Conservation (phyloP, 2,329 filamentous ascomycete species). For the Lecanicillium sp. region DNA sequence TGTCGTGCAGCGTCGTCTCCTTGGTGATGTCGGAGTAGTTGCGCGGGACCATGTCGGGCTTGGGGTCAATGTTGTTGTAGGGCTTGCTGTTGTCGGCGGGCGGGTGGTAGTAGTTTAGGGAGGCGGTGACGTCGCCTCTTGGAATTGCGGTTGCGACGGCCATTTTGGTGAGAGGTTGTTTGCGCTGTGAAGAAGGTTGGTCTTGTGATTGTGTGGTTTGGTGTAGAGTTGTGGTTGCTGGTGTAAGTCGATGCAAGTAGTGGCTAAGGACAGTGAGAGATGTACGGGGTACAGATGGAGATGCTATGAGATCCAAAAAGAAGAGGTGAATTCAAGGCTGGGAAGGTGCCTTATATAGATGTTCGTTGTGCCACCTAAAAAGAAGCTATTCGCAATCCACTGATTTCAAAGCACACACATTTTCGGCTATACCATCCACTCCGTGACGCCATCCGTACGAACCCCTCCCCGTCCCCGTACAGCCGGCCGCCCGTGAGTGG, state of each 20-base stretch:
- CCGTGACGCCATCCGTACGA: too few species aligned
- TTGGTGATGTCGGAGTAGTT: conserved; percentile 52
- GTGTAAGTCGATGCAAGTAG: background rate
- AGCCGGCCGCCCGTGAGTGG: too few species aligned
- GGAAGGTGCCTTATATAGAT: too few species aligned
- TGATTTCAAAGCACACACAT: too few species aligned
- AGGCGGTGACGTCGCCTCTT: conserved; percentile 53
- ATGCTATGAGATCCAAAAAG: too few species aligned
- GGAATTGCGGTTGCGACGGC: conserved; percentile 34
- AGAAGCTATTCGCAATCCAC: too few species aligned
- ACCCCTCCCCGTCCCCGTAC: too few species aligned
- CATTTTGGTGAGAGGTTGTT: conserved; percentile 18
- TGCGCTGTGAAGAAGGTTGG: background rate
- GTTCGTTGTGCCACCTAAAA: too few species aligned
- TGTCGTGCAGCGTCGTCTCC: conserved; percentile 57
- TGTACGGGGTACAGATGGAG: background rate
- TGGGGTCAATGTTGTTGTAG: conserved; percentile 62
- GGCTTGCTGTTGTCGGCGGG: conserved; percentile 53
- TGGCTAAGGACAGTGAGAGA: too few species aligned
- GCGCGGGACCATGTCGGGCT: conserved; percentile 51
- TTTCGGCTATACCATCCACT: too few species aligned
- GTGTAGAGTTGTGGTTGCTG: background rate
- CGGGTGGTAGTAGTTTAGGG: conserved; percentile 57
- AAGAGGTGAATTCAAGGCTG: too few species aligned
- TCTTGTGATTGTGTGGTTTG: background rate